Evolutionary conservation across 495 filamentous ascomycete species (phyloP), one percentile per base, ranked within the genome.

Genomic region (Aspergillus panamensis): DNA sequence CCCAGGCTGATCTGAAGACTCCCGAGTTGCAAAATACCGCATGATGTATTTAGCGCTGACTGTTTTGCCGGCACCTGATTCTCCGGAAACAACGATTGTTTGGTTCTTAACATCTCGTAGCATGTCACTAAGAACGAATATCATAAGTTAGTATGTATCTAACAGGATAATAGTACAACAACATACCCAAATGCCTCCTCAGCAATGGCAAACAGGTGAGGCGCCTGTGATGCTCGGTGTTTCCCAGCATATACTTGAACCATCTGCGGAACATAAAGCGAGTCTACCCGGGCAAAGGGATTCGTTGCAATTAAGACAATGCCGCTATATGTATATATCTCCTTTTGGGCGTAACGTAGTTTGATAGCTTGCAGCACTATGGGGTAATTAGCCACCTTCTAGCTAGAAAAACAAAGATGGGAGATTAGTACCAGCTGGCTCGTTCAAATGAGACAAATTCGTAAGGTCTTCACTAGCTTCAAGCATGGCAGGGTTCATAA

Each of bases 11-110:
- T 94, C 92, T 43, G 95, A 91, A 2, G 93, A 88, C 77, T 97
- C 92, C 77, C 96, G 84, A 33, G 95, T 99, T 57, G 94, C 95
- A 74, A 99, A 99, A 77, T 99, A 99, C 66, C 94, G 81, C 94
- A 99, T 99, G 67, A 99, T 97, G 71, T 99, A 99, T 72, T 99
- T 99, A 39, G 94, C 94, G 73, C 95, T 97, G 68, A 99, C 94
- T 0, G 94, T 99, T 74, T 99, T 99, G 55, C 94, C 94, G 56
- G 94, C 94, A 78, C 94, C 94, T 47, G 94, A 99, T 74, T 99
- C 94, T 66, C 94, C 94, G 16, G 95, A 97, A 6, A 99, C 94
- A 52, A 99, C 94, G 53, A 99, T 93, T 33, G 94, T 99, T 76
- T 99, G 94, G 72, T 99, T 99, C 69, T 90, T 92, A 48, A 81